Conservation (phyloP, 2,329 filamentous ascomycete species). For the Clonostachys rhizophaga region DNA sequence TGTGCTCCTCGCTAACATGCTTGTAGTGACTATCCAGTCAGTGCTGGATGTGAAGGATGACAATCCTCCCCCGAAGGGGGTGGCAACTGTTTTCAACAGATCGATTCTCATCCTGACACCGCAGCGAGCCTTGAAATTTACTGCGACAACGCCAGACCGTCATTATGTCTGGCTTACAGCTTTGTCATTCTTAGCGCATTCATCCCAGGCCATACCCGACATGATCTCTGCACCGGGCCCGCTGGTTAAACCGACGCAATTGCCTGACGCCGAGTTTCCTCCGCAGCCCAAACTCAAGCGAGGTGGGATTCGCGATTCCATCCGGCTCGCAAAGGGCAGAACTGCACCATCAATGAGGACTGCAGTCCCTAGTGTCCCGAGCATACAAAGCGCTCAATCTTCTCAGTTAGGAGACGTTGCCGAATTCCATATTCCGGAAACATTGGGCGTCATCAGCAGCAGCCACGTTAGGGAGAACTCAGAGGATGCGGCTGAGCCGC, state of each 20-base stretch:
- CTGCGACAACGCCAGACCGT: constrained; percentile 73
- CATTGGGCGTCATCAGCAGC: constrained; percentile 22
- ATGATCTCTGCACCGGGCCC: constrained; percentile 53
- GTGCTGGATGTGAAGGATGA: constrained; percentile 96
- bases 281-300: constrained; percentile 43
- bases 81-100: constrained; percentile 69
- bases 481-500: constrained; percentile 64
- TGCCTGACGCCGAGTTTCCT: constrained; percentile 47
- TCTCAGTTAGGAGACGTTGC: constrained; percentile 26
- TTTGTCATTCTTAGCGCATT: constrained; percentile 90
- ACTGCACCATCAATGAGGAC: constrained; percentile 31
- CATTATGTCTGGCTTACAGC: constrained; percentile 96
- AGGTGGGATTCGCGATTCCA: constrained; percentile 75
- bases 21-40: constrained; percentile 83
- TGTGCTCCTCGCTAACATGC: constrained; percentile 19
- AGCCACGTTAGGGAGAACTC: constrained; percentile 41
- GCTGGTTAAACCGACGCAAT: constrained; percentile 23
- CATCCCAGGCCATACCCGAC: constrained; percentile 74
- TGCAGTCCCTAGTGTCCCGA: constrained; percentile 21
- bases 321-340: constrained; percentile 78
- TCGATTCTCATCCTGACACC: constrained; percentile 95
- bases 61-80: constrained; percentile 74
- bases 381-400: constrained; percentile 26
- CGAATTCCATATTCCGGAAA: constrained; percentile 32
- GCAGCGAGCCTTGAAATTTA: constrained; percentile 92